Percentiles rank a stretch among this genome's conserved stretches.
These are phyloP conservation scores for Chytriomyces confervae DNA, from an alignment of 192 early-diverging fungal species.

Conservation along the genomic window DNA sequence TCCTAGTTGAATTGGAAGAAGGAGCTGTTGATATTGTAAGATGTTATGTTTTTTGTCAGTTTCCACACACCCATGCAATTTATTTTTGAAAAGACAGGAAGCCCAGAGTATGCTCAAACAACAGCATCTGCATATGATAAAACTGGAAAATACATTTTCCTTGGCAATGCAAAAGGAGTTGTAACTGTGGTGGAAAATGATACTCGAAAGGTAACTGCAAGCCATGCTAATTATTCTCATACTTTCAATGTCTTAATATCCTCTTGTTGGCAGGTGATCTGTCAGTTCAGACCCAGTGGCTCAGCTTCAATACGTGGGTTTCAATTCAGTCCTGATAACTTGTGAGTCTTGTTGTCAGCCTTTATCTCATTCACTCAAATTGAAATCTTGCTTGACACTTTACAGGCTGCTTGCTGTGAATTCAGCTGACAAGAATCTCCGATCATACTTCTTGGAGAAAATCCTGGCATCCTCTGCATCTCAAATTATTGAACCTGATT, in stretches of 20 bases:
- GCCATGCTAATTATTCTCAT: not conserved
- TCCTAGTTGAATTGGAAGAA: constrained; percentile 4
- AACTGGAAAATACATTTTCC: constrained; percentile 60
- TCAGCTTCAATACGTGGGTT: constrained; percentile 64
- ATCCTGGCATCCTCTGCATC: not conserved
- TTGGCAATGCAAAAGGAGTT: constrained; percentile 73
- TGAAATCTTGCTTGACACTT: constrained; percentile 3
- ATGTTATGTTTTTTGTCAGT: not conserved
- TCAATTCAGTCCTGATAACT: constrained; percentile 69
- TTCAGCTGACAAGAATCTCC: constrained; percentile 45
- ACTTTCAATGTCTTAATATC: not conserved
- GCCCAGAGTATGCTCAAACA: constrained; percentile 12
- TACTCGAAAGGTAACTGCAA: constrained; percentile 50
- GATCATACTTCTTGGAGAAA: constrained; percentile 18
- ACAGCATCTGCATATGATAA: constrained; percentile 29
- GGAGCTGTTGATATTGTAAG: constrained; percentile 14
- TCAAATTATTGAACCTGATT: constrained; percentile 39
- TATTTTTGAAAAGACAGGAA: constrained; percentile 5
- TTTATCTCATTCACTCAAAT: not conserved
- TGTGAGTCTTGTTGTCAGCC: constrained; percentile 52
- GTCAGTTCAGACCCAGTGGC: constrained; percentile 28
- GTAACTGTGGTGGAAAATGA: constrained; percentile 66
- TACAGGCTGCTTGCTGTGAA: constrained; percentile 78
- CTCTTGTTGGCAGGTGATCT: not conserved
- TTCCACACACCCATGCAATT: not conserved